Evolutionary conservation across 306 rosid species (phyloP).

Genomic region (Dalbergia cochinchinensis): DNA sequence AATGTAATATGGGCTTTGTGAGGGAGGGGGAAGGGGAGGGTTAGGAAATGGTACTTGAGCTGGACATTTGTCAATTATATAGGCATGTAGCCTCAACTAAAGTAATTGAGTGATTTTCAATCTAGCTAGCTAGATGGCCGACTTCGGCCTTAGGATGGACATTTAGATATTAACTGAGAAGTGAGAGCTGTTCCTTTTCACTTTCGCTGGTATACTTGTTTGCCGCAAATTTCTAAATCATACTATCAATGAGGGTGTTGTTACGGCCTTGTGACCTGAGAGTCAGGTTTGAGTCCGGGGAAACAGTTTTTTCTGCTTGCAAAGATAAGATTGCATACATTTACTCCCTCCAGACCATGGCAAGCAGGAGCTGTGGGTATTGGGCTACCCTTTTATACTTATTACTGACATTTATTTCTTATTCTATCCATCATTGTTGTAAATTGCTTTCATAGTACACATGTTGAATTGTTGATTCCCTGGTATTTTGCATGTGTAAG

Average conservation of each 20-base stretch:
- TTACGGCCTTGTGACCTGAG: too few species aligned
- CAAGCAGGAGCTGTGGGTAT: too few species aligned
- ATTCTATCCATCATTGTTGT: neutral
- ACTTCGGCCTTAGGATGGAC: neutral
- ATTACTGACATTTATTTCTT: neutral
- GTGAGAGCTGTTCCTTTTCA: slow-evolving; percentile 19
- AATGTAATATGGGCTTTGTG: slow-evolving; percentile 15
- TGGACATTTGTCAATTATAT: neutral
- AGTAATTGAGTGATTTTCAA: neutral
- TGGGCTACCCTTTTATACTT: neutral
- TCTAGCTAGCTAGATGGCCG: slow-evolving; percentile 18
- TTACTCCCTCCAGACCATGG: too few species aligned
- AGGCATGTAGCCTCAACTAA: neutral
- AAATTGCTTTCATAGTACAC: neutral
- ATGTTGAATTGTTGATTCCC: neutral
- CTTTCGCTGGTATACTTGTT: slow-evolving; percentile 10
- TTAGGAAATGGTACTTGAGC: slow-evolving; percentile 6
- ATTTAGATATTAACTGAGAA: neutral
- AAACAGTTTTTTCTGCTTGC: too few species aligned
- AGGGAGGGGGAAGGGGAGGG: neutral
- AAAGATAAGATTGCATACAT: too few species aligned
- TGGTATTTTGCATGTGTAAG: neutral
- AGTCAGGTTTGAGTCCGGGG: too few species aligned
- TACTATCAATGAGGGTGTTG: neutral
- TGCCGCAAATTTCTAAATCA: slow-evolving; percentile 10